Conservation (phyloP, 805 yeast species). For the Nakazawaea siamensis region DNA sequence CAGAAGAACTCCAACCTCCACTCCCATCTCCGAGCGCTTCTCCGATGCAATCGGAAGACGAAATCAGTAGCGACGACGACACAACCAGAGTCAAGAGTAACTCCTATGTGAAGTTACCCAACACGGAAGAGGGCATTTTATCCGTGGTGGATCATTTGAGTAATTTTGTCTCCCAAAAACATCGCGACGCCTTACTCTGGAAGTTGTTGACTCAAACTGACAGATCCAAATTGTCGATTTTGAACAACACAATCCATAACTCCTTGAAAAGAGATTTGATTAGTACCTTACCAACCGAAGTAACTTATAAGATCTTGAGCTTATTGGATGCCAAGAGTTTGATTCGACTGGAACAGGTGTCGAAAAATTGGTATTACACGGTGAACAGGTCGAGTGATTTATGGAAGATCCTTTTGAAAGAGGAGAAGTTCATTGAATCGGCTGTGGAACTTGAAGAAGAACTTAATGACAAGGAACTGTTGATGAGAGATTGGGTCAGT, state of each 20-base stretch:
- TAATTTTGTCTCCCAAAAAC: conserved; percentile 32
- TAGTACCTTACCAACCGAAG: conserved; percentile 64
- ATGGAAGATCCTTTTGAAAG: conserved; percentile 61
- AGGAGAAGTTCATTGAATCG: conserved; percentile 50
- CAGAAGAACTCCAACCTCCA: conserved; percentile 46
- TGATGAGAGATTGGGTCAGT: conserved; percentile 13
- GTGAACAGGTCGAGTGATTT: conserved; percentile 50
- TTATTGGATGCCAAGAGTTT: conserved; percentile 59
- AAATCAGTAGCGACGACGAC: conserved; percentile 1
- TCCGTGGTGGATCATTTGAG: conserved; percentile 20
- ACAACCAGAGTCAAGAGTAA: conserved; percentile 19
- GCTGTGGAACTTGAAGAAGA: conserved; percentile 30
- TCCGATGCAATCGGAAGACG: conserved; percentile 31
- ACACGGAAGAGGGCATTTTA: conserved; percentile 3
- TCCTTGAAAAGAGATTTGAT: conserved; percentile 70
- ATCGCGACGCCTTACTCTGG: conserved; percentile 36
- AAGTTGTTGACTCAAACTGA: conserved; percentile 50
- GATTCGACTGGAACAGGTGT: conserved; percentile 53
- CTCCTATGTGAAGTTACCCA: conserved; percentile 30
- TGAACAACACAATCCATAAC: conserved; percentile 41
- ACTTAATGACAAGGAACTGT: conserved; percentile 5
- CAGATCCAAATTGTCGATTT: conserved; percentile 52
- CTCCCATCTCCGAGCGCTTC: conserved; percentile 65
- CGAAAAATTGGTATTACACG: conserved; percentile 60
- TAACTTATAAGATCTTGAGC: conserved; percentile 55